Conservation (phyloP, 2,329 filamentous ascomycete genomes). For the Emmonsiellopsis sp. region DNA sequence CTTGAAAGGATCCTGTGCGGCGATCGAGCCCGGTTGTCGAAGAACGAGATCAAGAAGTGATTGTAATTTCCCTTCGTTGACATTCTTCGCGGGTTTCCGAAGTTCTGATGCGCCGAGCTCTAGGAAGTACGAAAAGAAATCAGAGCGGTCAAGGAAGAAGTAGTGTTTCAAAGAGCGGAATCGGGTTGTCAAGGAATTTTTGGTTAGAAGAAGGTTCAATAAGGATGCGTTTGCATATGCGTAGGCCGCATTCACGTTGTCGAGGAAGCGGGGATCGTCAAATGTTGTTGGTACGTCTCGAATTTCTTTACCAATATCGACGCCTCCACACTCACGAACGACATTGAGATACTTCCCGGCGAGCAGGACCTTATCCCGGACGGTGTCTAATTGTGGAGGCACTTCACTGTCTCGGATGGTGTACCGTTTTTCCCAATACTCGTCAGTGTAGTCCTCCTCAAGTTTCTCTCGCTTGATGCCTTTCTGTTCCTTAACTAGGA, state of each 20-base stretch:
- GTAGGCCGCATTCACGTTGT: conserved; percentile 93
- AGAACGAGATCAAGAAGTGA: conserved; percentile 91
- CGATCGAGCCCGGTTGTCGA: conserved; percentile 89
- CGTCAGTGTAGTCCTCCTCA: conserved; percentile 94
- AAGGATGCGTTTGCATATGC: conserved; percentile 91
- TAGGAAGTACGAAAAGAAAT: conserved; percentile 97
- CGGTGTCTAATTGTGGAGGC: conserved; percentile 78
- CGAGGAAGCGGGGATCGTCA: conserved; percentile 81
- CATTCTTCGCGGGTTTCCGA: conserved; percentile 74
- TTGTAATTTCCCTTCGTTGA: conserved; percentile 89
- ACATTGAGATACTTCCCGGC: conserved; percentile 98
- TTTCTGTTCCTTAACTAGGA: conserved; percentile 90
- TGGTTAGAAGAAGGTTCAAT: conserved; percentile 81
- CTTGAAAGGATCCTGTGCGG: conserved; percentile 91
- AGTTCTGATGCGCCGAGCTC: conserved; percentile 84
- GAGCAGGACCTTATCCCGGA: conserved; percentile 89
- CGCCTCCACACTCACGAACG: conserved; percentile 90
- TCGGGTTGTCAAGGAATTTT: conserved; percentile 78
- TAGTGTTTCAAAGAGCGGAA: conserved; percentile 93
- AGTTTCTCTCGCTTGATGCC: conserved; percentile 85
- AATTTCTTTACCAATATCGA: conserved; percentile 83
- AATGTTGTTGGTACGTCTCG: conserved; percentile 85
- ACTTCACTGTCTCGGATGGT: conserved; percentile 87
- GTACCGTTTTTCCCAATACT: conserved; percentile 98
- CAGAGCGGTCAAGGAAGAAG: conserved; percentile 95